Evolutionary conservation across 2,329 filamentous ascomycete species (phyloP).

Genomic region (Paecilomyces sp.): DNA sequence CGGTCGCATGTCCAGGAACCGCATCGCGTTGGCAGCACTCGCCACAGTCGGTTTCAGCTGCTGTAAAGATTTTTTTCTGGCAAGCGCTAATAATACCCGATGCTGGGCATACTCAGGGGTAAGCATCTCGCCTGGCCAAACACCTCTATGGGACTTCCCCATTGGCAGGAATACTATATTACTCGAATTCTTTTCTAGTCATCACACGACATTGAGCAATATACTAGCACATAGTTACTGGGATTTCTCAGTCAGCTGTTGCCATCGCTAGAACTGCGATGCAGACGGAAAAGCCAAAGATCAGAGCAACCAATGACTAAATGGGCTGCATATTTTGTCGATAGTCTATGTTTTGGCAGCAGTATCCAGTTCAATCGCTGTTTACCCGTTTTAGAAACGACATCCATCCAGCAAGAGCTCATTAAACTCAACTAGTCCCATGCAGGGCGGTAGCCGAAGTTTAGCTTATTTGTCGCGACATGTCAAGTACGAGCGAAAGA

Average conservation of each 20-base stretch:
- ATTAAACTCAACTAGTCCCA: not conserved
- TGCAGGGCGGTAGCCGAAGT: not conserved
- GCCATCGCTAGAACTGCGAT: too few species aligned
- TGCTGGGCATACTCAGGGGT: not conserved
- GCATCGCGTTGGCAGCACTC: not conserved
- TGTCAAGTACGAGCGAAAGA: not conserved
- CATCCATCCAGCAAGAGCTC: not conserved
- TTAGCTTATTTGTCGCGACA: not conserved
- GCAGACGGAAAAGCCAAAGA: too few species aligned
- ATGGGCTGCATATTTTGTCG: too few species aligned
- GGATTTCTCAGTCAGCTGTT: too few species aligned
- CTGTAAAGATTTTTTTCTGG: not conserved
- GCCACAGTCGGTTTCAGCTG: not conserved
- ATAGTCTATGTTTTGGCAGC: too few species aligned
- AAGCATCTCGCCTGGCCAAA: not conserved
- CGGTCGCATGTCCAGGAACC: not conserved
- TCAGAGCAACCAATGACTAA: too few species aligned
- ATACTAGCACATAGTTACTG: too few species aligned
- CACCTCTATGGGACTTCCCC: not conserved
- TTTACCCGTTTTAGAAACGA: not conserved
- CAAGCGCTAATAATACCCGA: not conserved
- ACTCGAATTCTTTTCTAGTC: too few species aligned
- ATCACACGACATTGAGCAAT: too few species aligned
- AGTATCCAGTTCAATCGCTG: not conserved
- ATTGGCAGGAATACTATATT: not conserved